A percentile compares a stretch with the other conserved stretches of the same genome.
Conservation (phyloP, 805 yeast genomes). For the Zygosaccharomyces bisporus region DNA sequence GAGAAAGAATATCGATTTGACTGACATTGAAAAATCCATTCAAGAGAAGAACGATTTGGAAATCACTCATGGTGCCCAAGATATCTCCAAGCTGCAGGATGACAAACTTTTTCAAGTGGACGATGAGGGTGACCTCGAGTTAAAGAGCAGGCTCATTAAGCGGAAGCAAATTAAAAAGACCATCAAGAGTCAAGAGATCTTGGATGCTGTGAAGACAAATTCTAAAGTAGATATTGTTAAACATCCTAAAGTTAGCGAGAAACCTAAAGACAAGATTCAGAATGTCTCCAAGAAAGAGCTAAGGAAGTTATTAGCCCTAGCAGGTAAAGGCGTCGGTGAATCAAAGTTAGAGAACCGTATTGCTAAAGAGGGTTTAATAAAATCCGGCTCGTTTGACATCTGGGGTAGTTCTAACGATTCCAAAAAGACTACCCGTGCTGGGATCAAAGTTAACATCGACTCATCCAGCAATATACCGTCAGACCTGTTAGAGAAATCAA, state of each 20-base stretch:
- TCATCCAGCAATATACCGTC: constrained; percentile 38
- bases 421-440: constrained; percentile 28
- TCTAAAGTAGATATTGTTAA: constrained; percentile 72
- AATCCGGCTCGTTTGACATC: constrained; percentile 53
- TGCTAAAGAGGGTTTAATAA: constrained; percentile 56
- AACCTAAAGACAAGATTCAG: constrained; percentile 42
- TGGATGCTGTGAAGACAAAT: constrained; percentile 49
- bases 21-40: constrained; percentile 68
- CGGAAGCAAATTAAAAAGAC: constrained; percentile 40
- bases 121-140: constrained; percentile 54
- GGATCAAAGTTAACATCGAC: constrained; percentile 26
- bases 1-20: constrained; percentile 91
- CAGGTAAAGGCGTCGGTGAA: constrained; percentile 66
- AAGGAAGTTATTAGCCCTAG: constrained; percentile 62
- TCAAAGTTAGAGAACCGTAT: constrained; percentile 48
- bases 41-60: constrained; percentile 64
- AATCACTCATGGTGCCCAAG: constrained; percentile 34
- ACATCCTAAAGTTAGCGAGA: constrained; percentile 37
- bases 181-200: constrained; percentile 63
- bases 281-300: constrained; percentile 64
- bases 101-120: constrained; percentile 49
- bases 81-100: constrained; percentile 26
- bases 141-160: constrained; percentile 40
- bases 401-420: constrained; percentile 50
- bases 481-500: constrained; percentile 38